Evolutionary conservation across 1,139 yeast genomes (phyloP), one percentile per base, ranked within the genome.

Genomic region (Candida neerlandica): DNA sequence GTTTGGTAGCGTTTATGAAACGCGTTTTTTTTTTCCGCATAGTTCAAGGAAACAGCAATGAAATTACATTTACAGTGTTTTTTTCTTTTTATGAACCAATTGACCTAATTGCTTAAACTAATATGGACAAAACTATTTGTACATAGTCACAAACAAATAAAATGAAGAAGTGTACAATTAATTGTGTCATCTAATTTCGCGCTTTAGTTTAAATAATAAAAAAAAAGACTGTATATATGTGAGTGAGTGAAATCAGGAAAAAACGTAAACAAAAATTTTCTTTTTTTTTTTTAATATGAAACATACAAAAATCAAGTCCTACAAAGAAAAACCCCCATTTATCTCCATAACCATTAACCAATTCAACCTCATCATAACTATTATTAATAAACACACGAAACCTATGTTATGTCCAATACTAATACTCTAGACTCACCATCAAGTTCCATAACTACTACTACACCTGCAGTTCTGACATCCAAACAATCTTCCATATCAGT

Each of bases 401-500:
- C 46, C 35, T 44, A 44, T 44, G 46, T 44, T 44, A 44, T 44
- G 46, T 38, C 41, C 16, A 5, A 33, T 21, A 33, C 29, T 30
- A 41, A 33, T 42, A 42, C 39, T 23, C 34, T 42, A 42, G 45
- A 11, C 21, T 15, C 45, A 42, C 38, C 46, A 15, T 21, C 50
- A 41, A 15, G 14, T 14, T 19, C 23, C n/a, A 33, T n/a, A n/a
- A n/a, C 45, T 15, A 33, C 44, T 14, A 39, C 32, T 7, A 18
- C 23, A 27, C 32, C 43, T 1, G 3, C 29, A 7, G 4, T 37
- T 2, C 37, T 46, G 5, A 33, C 43, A 19, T 38, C 27, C 1
- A 73, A 75, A 54, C 86, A 85, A 50, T 84, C 92, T 2, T 85
- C 94, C 1, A 86, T 87, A 45, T 76, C 84, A 11, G 96, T 89